A percentile compares a stretch with the other conserved stretches of the same genome.
phyloP scores from a whole-genome alignment of 2,329 filamentous ascomycete genomes.

The Neurospora crassa region DNA sequence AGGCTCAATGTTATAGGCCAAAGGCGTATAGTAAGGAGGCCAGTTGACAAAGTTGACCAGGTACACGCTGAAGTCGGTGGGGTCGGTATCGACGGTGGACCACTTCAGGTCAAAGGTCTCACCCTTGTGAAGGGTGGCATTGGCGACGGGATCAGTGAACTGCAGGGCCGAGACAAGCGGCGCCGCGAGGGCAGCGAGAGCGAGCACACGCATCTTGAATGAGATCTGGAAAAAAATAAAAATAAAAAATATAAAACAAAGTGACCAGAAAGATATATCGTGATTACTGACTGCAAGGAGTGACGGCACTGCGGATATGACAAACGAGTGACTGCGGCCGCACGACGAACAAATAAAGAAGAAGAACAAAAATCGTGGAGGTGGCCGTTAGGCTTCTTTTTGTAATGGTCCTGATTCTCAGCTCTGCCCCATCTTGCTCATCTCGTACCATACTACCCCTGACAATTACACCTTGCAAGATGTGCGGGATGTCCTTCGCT shows the following conservation, averaged over 20 bases:
- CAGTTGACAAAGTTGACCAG: slow-evolving; percentile 36
- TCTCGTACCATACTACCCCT: background rate
- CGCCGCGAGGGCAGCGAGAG: slow-evolving; percentile 21
- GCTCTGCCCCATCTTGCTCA: background rate
- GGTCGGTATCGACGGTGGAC: slow-evolving; percentile 31
- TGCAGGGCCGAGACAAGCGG: slow-evolving; percentile 23
- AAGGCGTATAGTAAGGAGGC: slow-evolving; percentile 29
- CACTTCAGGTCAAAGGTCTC: slow-evolving; percentile 25
- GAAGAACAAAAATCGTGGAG: background rate
- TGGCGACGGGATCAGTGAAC: slow-evolving; percentile 23
- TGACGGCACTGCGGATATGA: background rate
- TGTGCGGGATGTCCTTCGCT: background rate
- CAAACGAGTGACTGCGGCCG: background rate
- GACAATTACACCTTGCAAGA: background rate
- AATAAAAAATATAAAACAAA: background rate
- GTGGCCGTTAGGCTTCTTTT: background rate
- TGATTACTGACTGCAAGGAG: background rate
- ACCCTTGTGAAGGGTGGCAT: slow-evolving; percentile 29
- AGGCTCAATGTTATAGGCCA: slow-evolving; percentile 27
- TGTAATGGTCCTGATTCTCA: background rate
- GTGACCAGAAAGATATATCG: background rate
- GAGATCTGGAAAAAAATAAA: background rate
- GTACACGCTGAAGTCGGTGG: slow-evolving; percentile 29
- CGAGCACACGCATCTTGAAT: slow-evolving; percentile 20
- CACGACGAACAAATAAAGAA: background rate